Conservation (phyloP, 2,329 filamentous ascomycete genomes). For the Karstenula rhodostoma region DNA sequence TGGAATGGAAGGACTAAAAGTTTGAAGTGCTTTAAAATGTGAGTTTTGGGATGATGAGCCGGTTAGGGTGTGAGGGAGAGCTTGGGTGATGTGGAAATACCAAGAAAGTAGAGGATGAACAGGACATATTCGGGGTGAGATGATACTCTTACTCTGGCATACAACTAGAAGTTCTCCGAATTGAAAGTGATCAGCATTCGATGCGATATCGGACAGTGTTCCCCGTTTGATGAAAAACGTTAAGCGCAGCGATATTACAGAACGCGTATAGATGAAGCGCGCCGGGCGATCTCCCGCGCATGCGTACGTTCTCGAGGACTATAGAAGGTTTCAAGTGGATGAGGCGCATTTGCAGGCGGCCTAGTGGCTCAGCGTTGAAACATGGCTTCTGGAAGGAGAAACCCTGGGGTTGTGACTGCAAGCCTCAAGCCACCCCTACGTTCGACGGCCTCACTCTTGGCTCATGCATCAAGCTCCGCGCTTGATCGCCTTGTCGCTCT, state of each 20-base stretch:
- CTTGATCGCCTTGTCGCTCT: not conserved
- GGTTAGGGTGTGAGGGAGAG: not conserved
- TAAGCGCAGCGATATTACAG: not conserved
- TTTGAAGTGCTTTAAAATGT: constrained; percentile 1
- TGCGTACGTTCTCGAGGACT: not conserved
- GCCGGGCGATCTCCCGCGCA: not conserved
- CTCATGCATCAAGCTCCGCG: constrained; percentile 6
- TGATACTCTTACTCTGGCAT: too few species aligned
- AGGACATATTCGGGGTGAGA: not conserved
- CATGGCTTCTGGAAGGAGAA: not conserved
- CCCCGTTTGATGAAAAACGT: not conserved
- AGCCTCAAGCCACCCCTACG: too few species aligned
- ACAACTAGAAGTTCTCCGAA: too few species aligned
- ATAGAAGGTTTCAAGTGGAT: constrained; percentile 5
- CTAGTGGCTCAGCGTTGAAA: constrained; percentile 3
- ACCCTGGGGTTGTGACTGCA: not conserved
- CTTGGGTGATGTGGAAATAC: not conserved
- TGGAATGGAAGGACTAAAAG: constrained; percentile 1
- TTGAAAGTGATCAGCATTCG: too few species aligned
- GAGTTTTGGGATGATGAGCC: not conserved
- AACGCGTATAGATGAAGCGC: not conserved
- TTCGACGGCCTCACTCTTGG: not conserved
- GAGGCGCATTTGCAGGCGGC: constrained; percentile 7
- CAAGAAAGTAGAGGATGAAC: not conserved
- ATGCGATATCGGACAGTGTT: too few species aligned